Evolutionary conservation across 805 yeast species (phyloP), one percentile per base, ranked within the genome.

Genomic region (Candida adriatica): DNA sequence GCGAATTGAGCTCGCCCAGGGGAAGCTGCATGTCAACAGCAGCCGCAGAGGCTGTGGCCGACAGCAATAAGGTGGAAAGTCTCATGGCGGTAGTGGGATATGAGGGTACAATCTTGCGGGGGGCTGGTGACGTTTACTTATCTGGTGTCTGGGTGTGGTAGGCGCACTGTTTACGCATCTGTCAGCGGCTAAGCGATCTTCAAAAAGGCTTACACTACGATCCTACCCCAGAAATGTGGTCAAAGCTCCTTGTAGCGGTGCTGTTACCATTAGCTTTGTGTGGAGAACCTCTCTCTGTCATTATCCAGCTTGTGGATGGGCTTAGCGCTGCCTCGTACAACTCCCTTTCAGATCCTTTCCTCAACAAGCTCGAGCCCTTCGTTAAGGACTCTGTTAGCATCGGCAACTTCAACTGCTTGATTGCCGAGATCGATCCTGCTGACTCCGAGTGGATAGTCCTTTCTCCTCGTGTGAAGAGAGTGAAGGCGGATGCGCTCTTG

Each of bases 21-120:
- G 41, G 44, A 10, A 21, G n/a, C 30, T 40, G 44, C 5, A 30
- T 11, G 33, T 37, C 36, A 20, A 40, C 27, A 7, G 41, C 35
- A 13, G 38, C 38, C 10, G 39, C 39, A 18, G 29, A 21, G n/a
- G 38, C 43, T 3, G 28, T 15, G 5, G 24, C 38, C 9, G 37
- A 38, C 10, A 36, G 15, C 3, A 36, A 16, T 23, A 31, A 19
- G 13, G 27, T 6, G 13, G 13, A 10, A 3, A 38, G 17, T 26
- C 18, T 32, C 42, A 38, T 38, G n/a, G n/a, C n/a, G n/a, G n/a
- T n/a, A n/a, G n/a, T n/a, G n/a, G n/a, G n/a, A n/a, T n/a, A n/a
- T n/a, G n/a, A n/a, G n/a, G n/a, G n/a, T n/a, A n/a, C n/a, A n/a
- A n/a, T n/a, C n/a, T n/a, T n/a, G n/a, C n/a, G n/a, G n/a, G n/a